phyloP scores from a whole-genome alignment of 805 yeast species.

The Maudiozyma pseudohumilis region DNA sequence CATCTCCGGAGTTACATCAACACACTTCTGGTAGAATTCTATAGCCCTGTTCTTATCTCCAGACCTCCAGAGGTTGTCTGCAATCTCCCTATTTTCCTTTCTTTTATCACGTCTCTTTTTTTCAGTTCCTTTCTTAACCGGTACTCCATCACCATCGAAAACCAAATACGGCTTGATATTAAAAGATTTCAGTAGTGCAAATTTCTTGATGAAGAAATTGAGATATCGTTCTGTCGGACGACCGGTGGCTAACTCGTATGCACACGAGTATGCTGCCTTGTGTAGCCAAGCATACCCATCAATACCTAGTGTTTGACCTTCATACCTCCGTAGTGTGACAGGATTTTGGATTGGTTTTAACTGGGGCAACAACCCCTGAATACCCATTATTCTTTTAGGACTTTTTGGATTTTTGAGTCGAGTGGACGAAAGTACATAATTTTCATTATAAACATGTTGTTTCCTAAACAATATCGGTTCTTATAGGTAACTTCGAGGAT shows the following conservation, averaged over 20 bases:
- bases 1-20: conserved; percentile 84
- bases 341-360: conserved; percentile 64
- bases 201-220: conserved; percentile 54
- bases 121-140: conserved; percentile 70
- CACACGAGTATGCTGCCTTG: conserved; percentile 71
- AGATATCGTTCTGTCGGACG: conserved; percentile 64
- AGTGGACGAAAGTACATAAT: no score
- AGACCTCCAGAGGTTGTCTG: conserved; percentile 37
- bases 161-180: conserved; percentile 79
- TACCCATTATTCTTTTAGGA: no score
- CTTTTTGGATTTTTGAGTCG: no score
- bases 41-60: conserved; percentile 56
- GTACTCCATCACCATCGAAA: conserved; percentile 84
- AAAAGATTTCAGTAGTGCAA: conserved; percentile 52
- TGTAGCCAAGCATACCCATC: conserved; percentile 98
- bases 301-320: conserved; percentile 76
- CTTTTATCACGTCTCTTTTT: conserved; percentile 49
- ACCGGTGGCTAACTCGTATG: conserved; percentile 67
- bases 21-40: conserved; percentile 63
- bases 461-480: no score
- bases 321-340: conserved; percentile 46
- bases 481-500: no score
- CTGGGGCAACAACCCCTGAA: conserved; percentile 70
- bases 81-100: conserved; percentile 46
- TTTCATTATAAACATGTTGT: no score